Percentiles rank a stretch among this genome's conserved stretches.
phyloP scores from a whole-genome alignment of 495 filamentous ascomycete genomes.

The Aspergillus sclerotiicarbonarius region DNA sequence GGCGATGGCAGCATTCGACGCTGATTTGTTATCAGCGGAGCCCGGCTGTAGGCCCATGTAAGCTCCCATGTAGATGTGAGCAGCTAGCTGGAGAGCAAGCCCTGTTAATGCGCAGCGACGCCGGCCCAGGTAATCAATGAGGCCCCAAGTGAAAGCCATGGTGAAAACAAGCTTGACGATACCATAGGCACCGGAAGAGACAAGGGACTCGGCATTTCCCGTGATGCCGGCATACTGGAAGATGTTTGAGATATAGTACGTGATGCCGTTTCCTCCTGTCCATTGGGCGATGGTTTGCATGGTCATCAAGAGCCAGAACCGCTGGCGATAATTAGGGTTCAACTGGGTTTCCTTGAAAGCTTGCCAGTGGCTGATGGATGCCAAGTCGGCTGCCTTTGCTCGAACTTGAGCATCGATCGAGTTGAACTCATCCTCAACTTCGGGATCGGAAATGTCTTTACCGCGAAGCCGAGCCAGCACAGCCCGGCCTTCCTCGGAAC shows the following conservation, averaged over 20 bases:
- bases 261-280: slow-evolving; percentile 49
- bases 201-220: slow-evolving; percentile 28
- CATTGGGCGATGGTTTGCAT: slow-evolving; percentile 49
- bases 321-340: slow-evolving; percentile 43
- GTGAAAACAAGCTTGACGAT: slow-evolving; percentile 47
- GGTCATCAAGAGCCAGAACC: slow-evolving; percentile 45
- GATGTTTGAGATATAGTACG: slow-evolving; percentile 45
- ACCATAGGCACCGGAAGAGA: slow-evolving; percentile 46
- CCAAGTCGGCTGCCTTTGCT: slow-evolving; percentile 25
- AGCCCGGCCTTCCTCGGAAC: slow-evolving; percentile 30
- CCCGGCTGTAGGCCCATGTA: slow-evolving; percentile 43
- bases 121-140: slow-evolving; percentile 45
- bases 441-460: slow-evolving; percentile 26
- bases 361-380: slow-evolving; percentile 35
- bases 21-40: slow-evolving; percentile 31
- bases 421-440: slow-evolving; percentile 36
- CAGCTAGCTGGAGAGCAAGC: slow-evolving; percentile 36
- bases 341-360: slow-evolving; percentile 43
- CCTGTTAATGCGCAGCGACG: slow-evolving; percentile 38
- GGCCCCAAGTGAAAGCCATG: slow-evolving; percentile 46
- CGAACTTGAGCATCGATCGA: slow-evolving; percentile 34
- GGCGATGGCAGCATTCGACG: slow-evolving; percentile 44
- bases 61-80: slow-evolving; percentile 43
- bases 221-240: slow-evolving; percentile 41
- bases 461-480: slow-evolving; percentile 43